Base-by-base conservation (phyloP, 1,284 basidiomycete species). In the Rhodotorula sp. region DNA sequence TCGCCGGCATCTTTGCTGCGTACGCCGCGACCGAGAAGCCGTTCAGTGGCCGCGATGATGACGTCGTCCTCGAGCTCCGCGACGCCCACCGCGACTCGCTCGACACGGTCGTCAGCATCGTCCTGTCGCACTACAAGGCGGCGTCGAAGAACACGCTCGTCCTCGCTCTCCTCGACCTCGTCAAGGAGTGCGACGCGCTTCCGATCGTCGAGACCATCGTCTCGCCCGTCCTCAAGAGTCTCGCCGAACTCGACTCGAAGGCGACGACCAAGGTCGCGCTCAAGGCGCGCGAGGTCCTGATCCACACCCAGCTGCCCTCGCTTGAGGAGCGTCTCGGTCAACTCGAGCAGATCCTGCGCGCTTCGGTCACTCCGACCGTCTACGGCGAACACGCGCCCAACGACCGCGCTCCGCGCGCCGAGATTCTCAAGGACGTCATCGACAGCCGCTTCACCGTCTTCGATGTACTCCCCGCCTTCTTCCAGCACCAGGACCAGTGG, bases 371-470 rank as follows among this genome's bases (percentile, higher is more conserved):
- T 46, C 90, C 89, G 70, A 90, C 88, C 78, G 90, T 90, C 80
- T 98, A 98, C 79, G 95, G 93, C 74, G 93, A 97, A 82, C 86
- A 88, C 70, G 89, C 87, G n/a, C 80, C 84, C 54, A 85, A 85
- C 39, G 85, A 88, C 72, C 87, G 88, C 61, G 78, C 83, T n/a
- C 97, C 97, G 10, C 90, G 92, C 49, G 84, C 88, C 39, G 93
- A 97, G 70, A 87, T 93, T 47, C 85, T 99, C 78, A 89, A 90
- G 79, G 97, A 99, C 83, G 87, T 99, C 59, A 92, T 91, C 76
- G 97, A 99, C 84, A 97, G 94, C 43, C 88, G 92, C 70, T 97
- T 95, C 84, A 96, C 93, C 31, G 95, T 99, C 47, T 99, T 91
- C 82, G 96, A 99, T 80, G 97, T 99, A 18, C 86, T 99, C 69